Evolutionary conservation across 768 basidiomycete genomes (phyloP).

Genomic region (Trametes coccinea): DNA sequence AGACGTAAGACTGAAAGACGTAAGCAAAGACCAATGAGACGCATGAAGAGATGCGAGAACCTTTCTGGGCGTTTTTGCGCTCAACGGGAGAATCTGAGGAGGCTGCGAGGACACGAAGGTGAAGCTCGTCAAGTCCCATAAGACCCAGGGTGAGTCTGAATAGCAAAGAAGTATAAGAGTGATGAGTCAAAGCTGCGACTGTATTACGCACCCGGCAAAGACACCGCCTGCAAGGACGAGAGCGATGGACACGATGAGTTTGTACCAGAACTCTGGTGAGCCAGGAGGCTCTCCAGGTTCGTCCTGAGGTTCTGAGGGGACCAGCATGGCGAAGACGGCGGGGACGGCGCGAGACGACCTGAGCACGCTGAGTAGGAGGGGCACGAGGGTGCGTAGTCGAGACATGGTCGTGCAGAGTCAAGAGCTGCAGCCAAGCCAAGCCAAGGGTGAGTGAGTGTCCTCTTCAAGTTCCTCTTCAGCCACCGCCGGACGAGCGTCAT

Average conservation of each 20-base stretch:
- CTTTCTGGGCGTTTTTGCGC: conserved; percentile 68
- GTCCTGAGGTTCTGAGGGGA: not conserved
- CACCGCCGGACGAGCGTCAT: not conserved
- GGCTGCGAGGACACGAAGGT: conserved; percentile 80
- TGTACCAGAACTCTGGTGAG: conserved; percentile 72
- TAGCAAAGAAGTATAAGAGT: not conserved
- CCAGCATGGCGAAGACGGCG: conserved; percentile 22
- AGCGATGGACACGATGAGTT: conserved; percentile 61
- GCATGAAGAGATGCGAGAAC: conserved; percentile 35
- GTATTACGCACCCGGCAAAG: conserved; percentile 73
- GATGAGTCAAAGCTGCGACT: not conserved
- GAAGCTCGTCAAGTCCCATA: conserved; percentile 92
- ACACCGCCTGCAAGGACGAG: conserved; percentile 87
- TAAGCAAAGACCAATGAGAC: not conserved
- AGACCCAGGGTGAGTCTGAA: conserved; percentile 85
- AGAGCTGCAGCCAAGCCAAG: not conserved
- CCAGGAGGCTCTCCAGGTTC: conserved; percentile 36
- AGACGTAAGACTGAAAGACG: conserved; percentile 44
- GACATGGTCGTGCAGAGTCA: not conserved
- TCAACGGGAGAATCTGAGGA: conserved; percentile 77
- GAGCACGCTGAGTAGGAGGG: conserved; percentile 1
- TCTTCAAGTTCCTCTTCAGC: not conserved
- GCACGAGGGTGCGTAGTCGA: not conserved
- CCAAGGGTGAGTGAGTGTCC: not conserved
- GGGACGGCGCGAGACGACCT: not conserved